Base-by-base conservation (phyloP, 1,284 basidiomycete species). In the Sporisorium iseilematis-ciliati region DNA sequence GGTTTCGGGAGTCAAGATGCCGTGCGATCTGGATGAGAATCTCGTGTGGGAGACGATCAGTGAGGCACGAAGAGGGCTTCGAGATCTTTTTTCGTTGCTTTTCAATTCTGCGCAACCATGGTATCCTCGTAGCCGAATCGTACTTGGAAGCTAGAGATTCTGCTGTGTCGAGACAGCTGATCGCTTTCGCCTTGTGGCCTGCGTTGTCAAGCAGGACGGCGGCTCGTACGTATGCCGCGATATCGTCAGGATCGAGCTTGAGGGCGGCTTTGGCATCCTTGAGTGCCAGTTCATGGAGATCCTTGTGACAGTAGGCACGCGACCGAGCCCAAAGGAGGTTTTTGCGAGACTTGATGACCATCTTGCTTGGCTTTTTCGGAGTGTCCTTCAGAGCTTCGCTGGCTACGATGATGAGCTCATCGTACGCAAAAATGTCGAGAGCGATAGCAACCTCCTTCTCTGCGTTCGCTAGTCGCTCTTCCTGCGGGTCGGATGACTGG, bases 321-420 rank as follows among this genome's bases (percentile, higher is more conserved):
- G 72, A 65, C 20, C 72, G 59, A 11, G 72, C 62, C 72, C 72
- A 75, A 26, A 66, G 49, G 2, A 74, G 50, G 10, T 59, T 62
- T 56, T 74, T 74, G 40, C 62, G 71, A 5, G 61, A 65, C 40
- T 74, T 67, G 60, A 58, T 61, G 23, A 53, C 21, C 2, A 20
- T 52, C 25, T 72, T 66, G 49, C 31, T 52, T 16, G 40, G 31
- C 10, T 31, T 16, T 10, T 23, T 29, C 7, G 58, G 12, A 18
- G 49, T 62, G 12, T 10, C 21, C 2, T 33, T n/a, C 4, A 71
- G 58, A 14, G 63, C 68, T 2, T 50, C 41, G 38, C 63, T 58
- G 4, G 59, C 62, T 12, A 59, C 55, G 1, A 51, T 29, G 45
- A 65, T 65, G 31, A 71, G 55, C 35, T 65, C 50, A 21, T 71